A percentile compares a stretch with the other conserved stretches of the same genome.
phyloP scores from a whole-genome alignment of 2,329 filamentous ascomycete genomes.

The Pyrenophora graminea region DNA sequence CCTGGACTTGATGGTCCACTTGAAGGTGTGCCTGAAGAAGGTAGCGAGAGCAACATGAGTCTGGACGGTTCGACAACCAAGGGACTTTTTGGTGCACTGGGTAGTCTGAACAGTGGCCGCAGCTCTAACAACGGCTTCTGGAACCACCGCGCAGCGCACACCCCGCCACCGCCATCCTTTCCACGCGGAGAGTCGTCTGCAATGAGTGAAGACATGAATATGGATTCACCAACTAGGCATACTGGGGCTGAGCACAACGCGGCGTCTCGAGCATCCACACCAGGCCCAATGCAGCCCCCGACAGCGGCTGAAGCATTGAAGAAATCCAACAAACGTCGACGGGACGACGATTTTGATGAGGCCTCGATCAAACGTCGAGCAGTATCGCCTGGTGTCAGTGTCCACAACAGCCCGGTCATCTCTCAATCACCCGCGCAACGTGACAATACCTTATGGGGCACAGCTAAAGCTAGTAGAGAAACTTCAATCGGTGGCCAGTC shows the following conservation, averaged over 20 bases:
- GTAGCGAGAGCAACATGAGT: constrained; percentile 61
- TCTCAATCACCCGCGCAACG: constrained; percentile 78
- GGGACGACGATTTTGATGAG: constrained; percentile 90
- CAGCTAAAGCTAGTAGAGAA: constrained; percentile 64
- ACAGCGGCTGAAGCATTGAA: constrained; percentile 49
- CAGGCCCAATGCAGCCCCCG: constrained; percentile 43
- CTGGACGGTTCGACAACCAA: constrained; percentile 47
- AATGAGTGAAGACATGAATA: constrained; percentile 69
- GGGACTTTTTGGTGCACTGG: constrained; percentile 67
- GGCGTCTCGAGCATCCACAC: constrained; percentile 44
- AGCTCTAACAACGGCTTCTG: constrained; percentile 77
- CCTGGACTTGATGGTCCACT: constrained; percentile 61
- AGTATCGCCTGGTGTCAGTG: constrained; percentile 88
- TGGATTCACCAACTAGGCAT: constrained; percentile 65
- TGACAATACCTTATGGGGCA: constrained; percentile 73
- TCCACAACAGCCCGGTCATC: constrained; percentile 84
- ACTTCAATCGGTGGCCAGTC: constrained; percentile 58
- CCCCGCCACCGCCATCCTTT: constrained; percentile 65
- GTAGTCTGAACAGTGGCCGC: constrained; percentile 75
- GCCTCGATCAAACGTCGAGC: constrained; percentile 87
- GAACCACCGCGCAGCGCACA: constrained; percentile 66
- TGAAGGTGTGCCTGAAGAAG: constrained; percentile 72
- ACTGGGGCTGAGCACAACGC: constrained; percentile 17
- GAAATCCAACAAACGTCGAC: constrained; percentile 68
- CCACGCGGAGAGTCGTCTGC: constrained; percentile 59